These are phyloP conservation scores for Barnettozyma salicaria DNA, from an alignment of 805 yeast species.

Conservation along the genomic window DNA sequence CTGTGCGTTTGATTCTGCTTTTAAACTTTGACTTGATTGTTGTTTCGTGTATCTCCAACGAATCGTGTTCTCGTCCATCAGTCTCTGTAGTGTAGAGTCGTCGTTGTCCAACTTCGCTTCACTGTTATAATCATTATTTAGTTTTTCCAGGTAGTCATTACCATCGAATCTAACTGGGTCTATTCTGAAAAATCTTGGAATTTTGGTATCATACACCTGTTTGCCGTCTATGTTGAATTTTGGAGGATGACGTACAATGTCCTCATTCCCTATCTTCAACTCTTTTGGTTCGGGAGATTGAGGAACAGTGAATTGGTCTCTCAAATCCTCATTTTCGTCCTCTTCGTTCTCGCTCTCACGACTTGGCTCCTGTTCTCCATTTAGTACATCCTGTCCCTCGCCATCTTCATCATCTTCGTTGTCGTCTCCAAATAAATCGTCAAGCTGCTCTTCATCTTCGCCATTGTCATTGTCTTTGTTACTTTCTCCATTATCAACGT, in stretches of 20 bases:
- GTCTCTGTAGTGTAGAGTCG: conserved; percentile 53
- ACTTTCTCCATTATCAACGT: conserved; percentile 2
- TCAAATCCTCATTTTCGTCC: conserved; percentile 31
- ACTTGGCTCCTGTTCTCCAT: conserved; percentile 8
- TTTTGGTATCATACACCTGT: conserved; percentile 44
- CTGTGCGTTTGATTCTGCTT: conserved; percentile 84
- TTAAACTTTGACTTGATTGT: conserved; percentile 39
- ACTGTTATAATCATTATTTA: conserved; percentile 38
- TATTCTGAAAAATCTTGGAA: conserved; percentile 78
- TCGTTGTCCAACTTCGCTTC: conserved; percentile 39
- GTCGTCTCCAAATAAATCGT: conserved; percentile 36
- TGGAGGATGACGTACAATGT: conserved; percentile 37
- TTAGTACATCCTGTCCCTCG: background rate
- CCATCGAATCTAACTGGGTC: conserved; percentile 89
- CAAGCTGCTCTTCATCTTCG: conserved; percentile 25
- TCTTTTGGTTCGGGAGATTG: conserved; percentile 14
- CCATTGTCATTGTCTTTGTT: conserved; percentile 5
- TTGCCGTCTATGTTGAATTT: conserved; percentile 30
- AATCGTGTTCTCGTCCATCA: conserved; percentile 75
- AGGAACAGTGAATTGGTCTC: conserved; percentile 9
- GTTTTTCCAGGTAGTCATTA: conserved; percentile 47
- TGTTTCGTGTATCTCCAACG: conserved; percentile 90
- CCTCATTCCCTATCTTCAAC: conserved; percentile 38
- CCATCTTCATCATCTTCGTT: conserved; percentile 17
- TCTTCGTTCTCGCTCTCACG: conserved; percentile 24